A percentile compares a stretch with the other conserved stretches of the same genome.
Evolutionary conservation across 768 basidiomycete species (phyloP).

Genomic region (Pleurotus ostreatus): DNA sequence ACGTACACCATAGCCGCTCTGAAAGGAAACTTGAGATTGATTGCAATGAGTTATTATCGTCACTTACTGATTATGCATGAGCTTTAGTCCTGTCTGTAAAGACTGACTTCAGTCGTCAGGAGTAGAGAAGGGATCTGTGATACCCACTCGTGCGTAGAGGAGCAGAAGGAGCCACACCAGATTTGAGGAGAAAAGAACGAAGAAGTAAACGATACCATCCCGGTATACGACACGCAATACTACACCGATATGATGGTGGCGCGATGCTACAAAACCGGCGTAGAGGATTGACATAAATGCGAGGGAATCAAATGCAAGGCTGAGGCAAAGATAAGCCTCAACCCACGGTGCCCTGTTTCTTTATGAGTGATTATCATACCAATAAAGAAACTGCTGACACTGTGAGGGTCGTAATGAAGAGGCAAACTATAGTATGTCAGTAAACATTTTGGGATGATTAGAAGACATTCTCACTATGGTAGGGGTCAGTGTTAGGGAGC

Average conservation of each 20-base stretch:
- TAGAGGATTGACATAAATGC: conserved; percentile 13
- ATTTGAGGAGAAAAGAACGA: conserved; percentile 18
- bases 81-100: conserved; percentile 3
- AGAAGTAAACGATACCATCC: conserved; percentile 17
- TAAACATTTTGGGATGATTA: not conserved
- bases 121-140: not conserved
- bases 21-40: not conserved
- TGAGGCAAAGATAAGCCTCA: conserved; percentile 13
- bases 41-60: not conserved
- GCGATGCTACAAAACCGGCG: not conserved
- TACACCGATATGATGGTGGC: not conserved
- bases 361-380: not conserved
- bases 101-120: not conserved
- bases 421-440: conserved; percentile 4
- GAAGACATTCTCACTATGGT: not conserved
- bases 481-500: conserved; percentile 9
- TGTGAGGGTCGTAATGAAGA: conserved; percentile 4
- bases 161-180: conserved; percentile 16
- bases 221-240: conserved; percentile 11
- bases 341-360: conserved; percentile 1
- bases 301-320: conserved; percentile 17
- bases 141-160: conserved; percentile 13
- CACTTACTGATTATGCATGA: conserved; percentile 12
- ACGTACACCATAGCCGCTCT: conserved; percentile 13
- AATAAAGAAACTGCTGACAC: not conserved